These are phyloP conservation scores for Cynanchum wilfordii DNA, from an alignment of 257 asterid species.

Conservation along the genomic window DNA sequence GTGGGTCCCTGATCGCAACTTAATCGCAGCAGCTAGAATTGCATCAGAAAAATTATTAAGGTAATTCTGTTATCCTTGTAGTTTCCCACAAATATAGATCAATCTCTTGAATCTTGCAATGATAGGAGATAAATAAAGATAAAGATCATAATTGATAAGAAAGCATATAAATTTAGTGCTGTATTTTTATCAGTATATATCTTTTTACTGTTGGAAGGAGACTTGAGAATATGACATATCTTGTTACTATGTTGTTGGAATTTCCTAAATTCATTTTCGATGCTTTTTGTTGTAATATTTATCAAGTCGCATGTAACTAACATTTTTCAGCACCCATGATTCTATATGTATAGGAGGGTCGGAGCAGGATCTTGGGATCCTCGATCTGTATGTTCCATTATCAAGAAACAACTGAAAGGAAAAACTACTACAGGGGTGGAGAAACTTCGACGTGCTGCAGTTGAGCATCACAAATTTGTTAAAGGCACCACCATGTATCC, in stretches of 20 bases:
- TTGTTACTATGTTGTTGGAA: neutral
- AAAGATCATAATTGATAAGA: neutral
- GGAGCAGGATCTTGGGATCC: slow-evolving; percentile 81
- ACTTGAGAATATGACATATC: neutral
- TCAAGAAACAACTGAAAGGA: slow-evolving; percentile 40
- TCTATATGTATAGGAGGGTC: slow-evolving; percentile 42
- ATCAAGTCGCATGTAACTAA: neutral
- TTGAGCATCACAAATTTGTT: slow-evolving; percentile 58
- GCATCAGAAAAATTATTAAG: slow-evolving; percentile 75
- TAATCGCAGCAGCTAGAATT: slow-evolving; percentile 64
- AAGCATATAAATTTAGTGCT: neutral
- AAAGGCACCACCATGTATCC: slow-evolving; percentile 72
- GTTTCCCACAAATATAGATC: neutral
- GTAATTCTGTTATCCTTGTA: slow-evolving; percentile 27
- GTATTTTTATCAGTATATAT: neutral
- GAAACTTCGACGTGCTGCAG: slow-evolving; percentile 42
- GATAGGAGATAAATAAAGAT: neutral
- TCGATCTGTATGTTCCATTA: slow-evolving; percentile 64
- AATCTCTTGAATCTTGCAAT: neutral
- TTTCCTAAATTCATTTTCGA: neutral
- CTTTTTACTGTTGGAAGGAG: neutral
- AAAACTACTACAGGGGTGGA: slow-evolving; percentile 14
- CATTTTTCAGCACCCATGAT: neutral
- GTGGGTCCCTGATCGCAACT: slow-evolving; percentile 64
- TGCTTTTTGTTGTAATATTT: neutral